phyloP scores from a whole-genome alignment of 2,329 filamentous ascomycete species.

The Myrmaecium sp. region DNA sequence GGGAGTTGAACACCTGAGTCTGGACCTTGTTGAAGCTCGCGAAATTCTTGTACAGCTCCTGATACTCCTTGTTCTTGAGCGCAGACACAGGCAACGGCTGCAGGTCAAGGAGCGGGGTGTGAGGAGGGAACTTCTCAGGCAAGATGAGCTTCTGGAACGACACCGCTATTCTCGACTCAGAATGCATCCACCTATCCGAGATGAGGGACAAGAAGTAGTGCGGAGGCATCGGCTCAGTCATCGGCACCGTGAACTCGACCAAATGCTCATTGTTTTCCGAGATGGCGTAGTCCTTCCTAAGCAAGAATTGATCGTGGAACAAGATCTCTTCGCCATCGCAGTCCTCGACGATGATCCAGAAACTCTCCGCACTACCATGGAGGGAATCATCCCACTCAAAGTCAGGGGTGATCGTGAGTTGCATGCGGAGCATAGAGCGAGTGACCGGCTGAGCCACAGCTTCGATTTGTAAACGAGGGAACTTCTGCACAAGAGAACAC shows the following conservation, averaged over 20 bases:
- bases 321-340: slow-evolving; percentile 93
- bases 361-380: slow-evolving; percentile 77
- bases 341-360: slow-evolving; percentile 96
- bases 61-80: slow-evolving; percentile 70
- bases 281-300: slow-evolving; percentile 75
- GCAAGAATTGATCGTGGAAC: slow-evolving; percentile 84
- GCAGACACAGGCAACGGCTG: slow-evolving; percentile 82
- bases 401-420: slow-evolving; percentile 80
- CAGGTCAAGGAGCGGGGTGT: slow-evolving; percentile 80
- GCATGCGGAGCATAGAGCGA: slow-evolving; percentile 76
- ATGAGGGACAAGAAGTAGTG: slow-evolving; percentile 96
- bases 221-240: slow-evolving; percentile 93
- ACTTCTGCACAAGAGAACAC: slow-evolving; percentile 75
- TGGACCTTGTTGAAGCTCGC: slow-evolving; percentile 92
- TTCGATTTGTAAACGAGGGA: slow-evolving; percentile 81
- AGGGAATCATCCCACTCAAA: slow-evolving; percentile 90
- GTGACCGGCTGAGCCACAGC: slow-evolving; percentile 92
- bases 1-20: slow-evolving; percentile 87
- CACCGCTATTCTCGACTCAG: slow-evolving; percentile 81
- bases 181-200: slow-evolving; percentile 97
- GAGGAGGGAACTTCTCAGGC: slow-evolving; percentile 87
- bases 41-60: slow-evolving; percentile 67
- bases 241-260: slow-evolving; percentile 89
- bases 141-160: slow-evolving; percentile 91
- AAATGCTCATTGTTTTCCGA: slow-evolving; percentile 83